A percentile compares a stretch with the other conserved stretches of the same genome.
phyloP scores from a whole-genome alignment of 192 early-diverging fungal genomes.

The Umbelopsis sp. region DNA sequence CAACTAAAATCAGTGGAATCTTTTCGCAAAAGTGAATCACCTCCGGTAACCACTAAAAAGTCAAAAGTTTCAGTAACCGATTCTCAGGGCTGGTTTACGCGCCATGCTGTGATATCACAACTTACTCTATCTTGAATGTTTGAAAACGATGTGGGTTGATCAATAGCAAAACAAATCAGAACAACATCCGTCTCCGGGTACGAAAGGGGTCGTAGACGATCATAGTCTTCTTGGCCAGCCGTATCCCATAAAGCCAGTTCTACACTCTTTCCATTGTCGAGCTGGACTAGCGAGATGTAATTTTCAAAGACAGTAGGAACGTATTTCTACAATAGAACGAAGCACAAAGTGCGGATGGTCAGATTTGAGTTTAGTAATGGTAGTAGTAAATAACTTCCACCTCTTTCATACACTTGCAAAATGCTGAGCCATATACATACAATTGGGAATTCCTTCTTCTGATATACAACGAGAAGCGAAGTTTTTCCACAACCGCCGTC shows the following conservation, averaged over 20 bases:
- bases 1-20: conserved; percentile 55
- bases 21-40: conserved; percentile 48
- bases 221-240: conserved; percentile 76
- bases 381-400: not conserved
- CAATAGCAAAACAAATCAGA: conserved; percentile 70
- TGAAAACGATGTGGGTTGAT: conserved; percentile 73
- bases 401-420: not conserved
- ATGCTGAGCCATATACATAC: not conserved
- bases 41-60: conserved; percentile 50
- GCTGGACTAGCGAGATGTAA: conserved; percentile 57
- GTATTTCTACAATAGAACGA: conserved; percentile 49
- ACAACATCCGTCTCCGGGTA: conserved; percentile 72
- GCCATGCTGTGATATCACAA: not conserved
- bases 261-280: conserved; percentile 58
- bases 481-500: conserved; percentile 86
- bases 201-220: conserved; percentile 67
- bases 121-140: conserved; percentile 77
- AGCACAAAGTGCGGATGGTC: not conserved
- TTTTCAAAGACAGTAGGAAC: conserved; percentile 79
- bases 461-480: conserved; percentile 73
- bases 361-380: not conserved
- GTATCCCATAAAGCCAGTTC: conserved; percentile 78
- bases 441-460: conserved; percentile 73
- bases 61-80: not conserved
- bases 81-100: not conserved